Percentiles rank a stretch among this genome's conserved stretches.
Conservation (phyloP, 2,329 filamentous ascomycete genomes). For the Macrophomina pseudophaseolina region DNA sequence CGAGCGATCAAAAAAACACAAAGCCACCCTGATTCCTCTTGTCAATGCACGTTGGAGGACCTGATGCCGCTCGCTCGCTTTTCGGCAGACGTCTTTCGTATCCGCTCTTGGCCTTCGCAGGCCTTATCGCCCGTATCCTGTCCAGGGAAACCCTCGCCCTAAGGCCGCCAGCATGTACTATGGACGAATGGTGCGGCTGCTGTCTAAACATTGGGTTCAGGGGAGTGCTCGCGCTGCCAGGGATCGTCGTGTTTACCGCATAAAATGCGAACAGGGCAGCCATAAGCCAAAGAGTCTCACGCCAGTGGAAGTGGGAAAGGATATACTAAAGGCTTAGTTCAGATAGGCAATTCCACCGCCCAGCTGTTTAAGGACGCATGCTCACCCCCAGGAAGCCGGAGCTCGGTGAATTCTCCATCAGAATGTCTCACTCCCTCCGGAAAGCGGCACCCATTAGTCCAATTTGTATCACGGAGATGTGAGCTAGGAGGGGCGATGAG, state of each 20-base stretch:
- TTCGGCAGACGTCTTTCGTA: neutral
- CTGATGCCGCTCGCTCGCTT: neutral
- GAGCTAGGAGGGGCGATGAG: neutral
- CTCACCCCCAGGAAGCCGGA: neutral
- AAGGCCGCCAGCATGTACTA: neutral
- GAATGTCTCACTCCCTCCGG: slow-evolving; percentile 11
- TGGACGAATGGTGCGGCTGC: neutral
- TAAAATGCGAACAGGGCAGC: slow-evolving; percentile 9
- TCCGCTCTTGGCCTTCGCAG: neutral
- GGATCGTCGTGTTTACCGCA: slow-evolving; percentile 15
- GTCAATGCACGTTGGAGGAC: neutral
- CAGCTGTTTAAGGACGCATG: neutral
- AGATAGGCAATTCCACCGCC: slow-evolving; percentile 4
- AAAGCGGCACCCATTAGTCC: slow-evolving; percentile 1
- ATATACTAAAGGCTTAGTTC: neutral
- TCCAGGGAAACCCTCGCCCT: slow-evolving; percentile 9
- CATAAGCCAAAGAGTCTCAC: neutral
- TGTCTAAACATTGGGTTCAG: neutral
- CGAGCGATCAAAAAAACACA: slow-evolving; percentile 5
- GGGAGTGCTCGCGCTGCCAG: slow-evolving; percentile 3
- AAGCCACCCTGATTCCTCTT: neutral
- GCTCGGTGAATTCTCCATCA: slow-evolving; percentile 14
- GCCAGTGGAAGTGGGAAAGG: slow-evolving; percentile 2
- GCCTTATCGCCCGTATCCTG: neutral
- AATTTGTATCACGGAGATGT: neutral